Evolutionary conservation across 192 early-diverging fungal genomes (phyloP), one percentile per base, ranked within the genome.

Genomic region (Linnemannia exigua): DNA sequence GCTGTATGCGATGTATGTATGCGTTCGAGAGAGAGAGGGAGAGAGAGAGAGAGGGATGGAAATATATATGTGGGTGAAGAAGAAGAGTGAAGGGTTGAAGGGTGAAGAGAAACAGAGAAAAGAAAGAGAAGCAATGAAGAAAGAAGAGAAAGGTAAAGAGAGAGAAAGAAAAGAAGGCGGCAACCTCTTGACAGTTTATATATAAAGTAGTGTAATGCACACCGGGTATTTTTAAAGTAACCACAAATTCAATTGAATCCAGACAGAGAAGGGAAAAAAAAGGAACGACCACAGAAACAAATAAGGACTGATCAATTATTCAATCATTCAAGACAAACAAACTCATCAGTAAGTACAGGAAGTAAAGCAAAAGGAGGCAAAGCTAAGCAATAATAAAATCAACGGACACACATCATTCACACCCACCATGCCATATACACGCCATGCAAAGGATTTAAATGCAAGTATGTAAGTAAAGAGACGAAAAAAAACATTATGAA

Each of bases 111-210:
- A 9, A 44, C 41, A 35, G 25, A 28, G 28, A 19, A 28, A 35
- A 66, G 9, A 19, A 28, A 35, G 25, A 38, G 37, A 41, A 70
- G 14, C 2, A 70, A 11, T 1, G 41, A 36, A 70, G 68, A 41
- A 36, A 47, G 41, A 44, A 12, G 37, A 28, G 20, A 17, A 41
- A 1, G 20, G 1, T 17, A 51, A 19, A 19, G 28, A 15, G 12
- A 63, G 58, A 63, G 12, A 63, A 63, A 72, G 46, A 31, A 28
- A 47, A n/a, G 48, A 48, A 25, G 46, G 70, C 37, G 70, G 70
- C 25, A 48, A 72, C 58, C 25, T 63, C 25, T 28, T 22, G 58
- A 63, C 19, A 63, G 25, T 63, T 63, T 61, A 12, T 63, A 63
- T 28, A 63, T 9, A 63, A 63, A 25, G 25, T 14, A 63, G 15